Percentiles rank a stretch among this genome's conserved stretches.
phyloP scores from a whole-genome alignment of 1,284 basidiomycete species.

The Farysia itapuensis region DNA sequence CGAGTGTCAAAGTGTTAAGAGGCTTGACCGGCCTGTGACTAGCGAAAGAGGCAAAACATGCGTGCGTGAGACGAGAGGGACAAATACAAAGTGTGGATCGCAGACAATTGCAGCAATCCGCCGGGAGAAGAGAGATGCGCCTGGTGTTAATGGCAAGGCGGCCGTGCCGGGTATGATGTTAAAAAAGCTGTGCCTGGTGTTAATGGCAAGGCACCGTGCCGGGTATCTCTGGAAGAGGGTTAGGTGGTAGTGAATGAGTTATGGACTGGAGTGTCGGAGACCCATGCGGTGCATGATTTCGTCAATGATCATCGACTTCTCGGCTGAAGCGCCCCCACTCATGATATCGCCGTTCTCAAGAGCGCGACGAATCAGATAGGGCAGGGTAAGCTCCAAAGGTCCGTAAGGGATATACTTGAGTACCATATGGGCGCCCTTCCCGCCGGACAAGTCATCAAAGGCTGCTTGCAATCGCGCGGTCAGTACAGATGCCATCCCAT shows the following conservation, averaged over 20 bases:
- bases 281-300: constrained; percentile 31
- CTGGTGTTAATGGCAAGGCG: constrained; percentile 38
- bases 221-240: constrained; percentile 1
- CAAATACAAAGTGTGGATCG: neutral
- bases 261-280: constrained; percentile 16
- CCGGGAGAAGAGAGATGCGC: constrained; percentile 1
- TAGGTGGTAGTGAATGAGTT: neutral
- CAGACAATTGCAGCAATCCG: neutral
- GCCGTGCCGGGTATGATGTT: constrained; percentile 16
- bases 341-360: constrained; percentile 76
- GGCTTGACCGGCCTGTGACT: constrained; percentile 34
- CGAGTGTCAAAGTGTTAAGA: constrained; percentile 39
- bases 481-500: constrained; percentile 75
- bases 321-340: constrained; percentile 64
- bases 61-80: constrained; percentile 10
- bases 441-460: constrained; percentile 69
- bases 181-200: constrained; percentile 16
- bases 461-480: constrained; percentile 69
- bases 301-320: constrained; percentile 30
- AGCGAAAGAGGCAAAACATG: constrained; percentile 5
- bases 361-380: constrained; percentile 73
- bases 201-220: constrained; percentile 37
- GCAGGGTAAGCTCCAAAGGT: constrained; percentile 65
- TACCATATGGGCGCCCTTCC: constrained; percentile 63
- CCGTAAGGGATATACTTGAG: constrained; percentile 56